Evolutionary conservation across 148 eudicot genomes (phyloP).

Genomic region (Cornus kousa): DNA sequence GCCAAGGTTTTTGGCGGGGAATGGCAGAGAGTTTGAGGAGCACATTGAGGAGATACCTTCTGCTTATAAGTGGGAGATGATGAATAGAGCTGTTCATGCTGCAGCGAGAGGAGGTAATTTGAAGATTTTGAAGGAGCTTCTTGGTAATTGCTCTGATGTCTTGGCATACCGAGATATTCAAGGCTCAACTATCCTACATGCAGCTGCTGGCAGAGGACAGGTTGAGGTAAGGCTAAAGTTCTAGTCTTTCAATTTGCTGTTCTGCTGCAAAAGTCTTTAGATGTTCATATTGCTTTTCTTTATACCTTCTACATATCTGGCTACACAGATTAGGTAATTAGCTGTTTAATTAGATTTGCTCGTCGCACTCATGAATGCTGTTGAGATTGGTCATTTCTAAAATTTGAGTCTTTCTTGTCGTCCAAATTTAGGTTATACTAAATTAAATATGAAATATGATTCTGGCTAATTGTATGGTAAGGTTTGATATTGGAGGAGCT

Average conservation of each 20-base stretch:
- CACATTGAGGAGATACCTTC: conserved; percentile 45
- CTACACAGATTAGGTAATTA: neutral
- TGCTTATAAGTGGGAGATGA: conserved; percentile 75
- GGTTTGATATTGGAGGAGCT: no score
- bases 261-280: neutral
- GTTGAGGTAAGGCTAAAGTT: conserved; percentile 54
- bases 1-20: conserved; percentile 60
- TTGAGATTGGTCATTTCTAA: neutral
- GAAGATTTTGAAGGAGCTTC: conserved; percentile 58
- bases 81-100: conserved; percentile 83
- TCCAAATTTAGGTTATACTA: no score
- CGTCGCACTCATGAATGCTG: neutral
- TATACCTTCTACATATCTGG: neutral
- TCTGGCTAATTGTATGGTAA: no score
- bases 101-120: conserved; percentile 95
- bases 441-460: no score
- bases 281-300: neutral
- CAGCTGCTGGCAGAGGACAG: conserved; percentile 90
- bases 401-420: neutral
- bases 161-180: conserved; percentile 66
- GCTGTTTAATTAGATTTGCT: neutral
- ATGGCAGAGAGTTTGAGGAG: conserved; percentile 39
- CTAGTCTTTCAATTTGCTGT: no score
- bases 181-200: conserved; percentile 74
- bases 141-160: conserved; percentile 53